These are phyloP conservation scores for Copromyces sp. DNA, from an alignment of 495 filamentous ascomycete species.

Conservation along the genomic window DNA sequence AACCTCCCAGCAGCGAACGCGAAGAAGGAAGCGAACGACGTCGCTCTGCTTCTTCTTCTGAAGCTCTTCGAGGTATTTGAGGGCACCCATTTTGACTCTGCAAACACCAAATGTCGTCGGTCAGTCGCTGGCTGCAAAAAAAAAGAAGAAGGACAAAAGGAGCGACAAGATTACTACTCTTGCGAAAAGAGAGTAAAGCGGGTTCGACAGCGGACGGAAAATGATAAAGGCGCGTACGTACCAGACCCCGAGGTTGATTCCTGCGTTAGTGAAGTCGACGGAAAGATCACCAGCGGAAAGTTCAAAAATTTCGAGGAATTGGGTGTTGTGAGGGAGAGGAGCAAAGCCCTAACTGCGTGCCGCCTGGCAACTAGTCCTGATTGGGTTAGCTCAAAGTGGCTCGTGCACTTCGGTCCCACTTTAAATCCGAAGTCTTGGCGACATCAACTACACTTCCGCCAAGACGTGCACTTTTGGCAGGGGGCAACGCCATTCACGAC, in stretches of 20 bases:
- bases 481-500: neutral
- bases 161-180: neutral
- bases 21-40: conserved; percentile 96
- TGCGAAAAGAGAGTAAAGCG: neutral
- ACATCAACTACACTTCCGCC: neutral
- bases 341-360: conserved; percentile 22
- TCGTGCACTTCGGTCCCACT: conserved; percentile 5
- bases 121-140: neutral
- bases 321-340: conserved; percentile 16
- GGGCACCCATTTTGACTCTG: conserved; percentile 69
- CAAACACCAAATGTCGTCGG: neutral
- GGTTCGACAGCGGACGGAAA: neutral
- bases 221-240: conserved; percentile 10
- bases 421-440: conserved; percentile 1
- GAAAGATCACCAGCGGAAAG: conserved; percentile 16
- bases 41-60: conserved; percentile 99
- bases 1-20: conserved; percentile 99
- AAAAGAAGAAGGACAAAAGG: neutral
- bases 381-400: conserved; percentile 4
- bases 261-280: conserved; percentile 22
- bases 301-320: conserved; percentile 18
- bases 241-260: conserved; percentile 15
- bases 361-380: conserved; percentile 3
- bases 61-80: conserved; percentile 99
- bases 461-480: neutral